These are phyloP conservation scores for Plantago elongata DNA, from an alignment of 257 asterid genomes.

Conservation along the genomic window DNA sequence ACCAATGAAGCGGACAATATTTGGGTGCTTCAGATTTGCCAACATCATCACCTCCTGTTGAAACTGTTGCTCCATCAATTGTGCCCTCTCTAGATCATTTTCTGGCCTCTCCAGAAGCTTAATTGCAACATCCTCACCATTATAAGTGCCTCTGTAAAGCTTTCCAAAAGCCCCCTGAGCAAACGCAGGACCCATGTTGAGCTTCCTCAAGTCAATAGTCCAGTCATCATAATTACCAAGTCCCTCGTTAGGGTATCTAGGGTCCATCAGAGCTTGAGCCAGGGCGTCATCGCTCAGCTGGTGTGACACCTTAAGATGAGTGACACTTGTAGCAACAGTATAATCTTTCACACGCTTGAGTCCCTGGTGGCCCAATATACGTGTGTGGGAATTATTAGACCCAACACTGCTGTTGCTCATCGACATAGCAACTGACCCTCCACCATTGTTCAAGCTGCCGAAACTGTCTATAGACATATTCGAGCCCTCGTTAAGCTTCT, in stretches of 20 bases:
- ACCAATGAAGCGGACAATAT: constrained; percentile 93
- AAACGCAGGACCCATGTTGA: constrained; percentile 94
- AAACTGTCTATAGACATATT: constrained; percentile 84
- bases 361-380: constrained; percentile 80
- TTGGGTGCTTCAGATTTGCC: constrained; percentile 80
- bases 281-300: constrained; percentile 79
- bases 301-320: constrained; percentile 59
- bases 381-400: constrained; percentile 78
- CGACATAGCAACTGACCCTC: constrained; percentile 92
- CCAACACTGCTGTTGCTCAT: constrained; percentile 91
- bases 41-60: constrained; percentile 99
- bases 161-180: constrained; percentile 99
- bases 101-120: constrained; percentile 94
- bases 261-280: constrained; percentile 90
- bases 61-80: constrained; percentile 93
- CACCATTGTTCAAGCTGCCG: constrained; percentile 86
- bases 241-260: constrained; percentile 77
- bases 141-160: constrained; percentile 84
- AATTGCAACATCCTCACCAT: constrained; percentile 91
- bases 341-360: constrained; percentile 79
- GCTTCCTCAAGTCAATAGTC: constrained; percentile 92
- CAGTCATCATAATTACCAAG: constrained; percentile 86
- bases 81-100: constrained; percentile 75
- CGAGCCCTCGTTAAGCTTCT: constrained; percentile 86
- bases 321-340: constrained; percentile 74